phyloP scores from a whole-genome alignment of 2,329 filamentous ascomycete genomes.

The Trichoderma lentiforme region DNA sequence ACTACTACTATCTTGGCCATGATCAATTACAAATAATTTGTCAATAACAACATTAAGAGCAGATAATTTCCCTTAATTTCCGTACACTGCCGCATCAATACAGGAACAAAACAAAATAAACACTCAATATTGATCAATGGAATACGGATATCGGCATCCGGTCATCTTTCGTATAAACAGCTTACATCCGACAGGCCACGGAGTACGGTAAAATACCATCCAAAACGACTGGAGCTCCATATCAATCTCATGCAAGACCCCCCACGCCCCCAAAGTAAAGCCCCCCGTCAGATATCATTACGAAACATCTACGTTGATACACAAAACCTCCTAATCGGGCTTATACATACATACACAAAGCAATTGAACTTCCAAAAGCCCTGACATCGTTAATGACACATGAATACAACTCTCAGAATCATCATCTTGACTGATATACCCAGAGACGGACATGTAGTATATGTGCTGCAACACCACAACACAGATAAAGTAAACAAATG shows the following conservation, averaged over 20 bases:
- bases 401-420: background rate
- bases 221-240: too few species aligned
- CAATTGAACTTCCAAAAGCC: background rate
- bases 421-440: background rate
- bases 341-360: background rate
- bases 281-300: background rate
- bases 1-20: background rate
- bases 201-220: too few species aligned
- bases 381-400: background rate
- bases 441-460: background rate
- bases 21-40: background rate
- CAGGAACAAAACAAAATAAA: background rate
- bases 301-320: background rate
- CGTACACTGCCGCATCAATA: background rate
- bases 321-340: background rate
- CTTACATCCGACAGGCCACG: background rate
- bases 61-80: background rate
- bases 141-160: background rate
- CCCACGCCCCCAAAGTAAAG: background rate
- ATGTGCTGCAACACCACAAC: background rate
- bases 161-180: background rate
- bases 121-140: background rate
- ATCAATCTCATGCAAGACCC: background rate
- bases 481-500: background rate
- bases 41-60: background rate